phyloP scores from a whole-genome alignment of 768 basidiomycete species.

The Boletus fagicola region DNA sequence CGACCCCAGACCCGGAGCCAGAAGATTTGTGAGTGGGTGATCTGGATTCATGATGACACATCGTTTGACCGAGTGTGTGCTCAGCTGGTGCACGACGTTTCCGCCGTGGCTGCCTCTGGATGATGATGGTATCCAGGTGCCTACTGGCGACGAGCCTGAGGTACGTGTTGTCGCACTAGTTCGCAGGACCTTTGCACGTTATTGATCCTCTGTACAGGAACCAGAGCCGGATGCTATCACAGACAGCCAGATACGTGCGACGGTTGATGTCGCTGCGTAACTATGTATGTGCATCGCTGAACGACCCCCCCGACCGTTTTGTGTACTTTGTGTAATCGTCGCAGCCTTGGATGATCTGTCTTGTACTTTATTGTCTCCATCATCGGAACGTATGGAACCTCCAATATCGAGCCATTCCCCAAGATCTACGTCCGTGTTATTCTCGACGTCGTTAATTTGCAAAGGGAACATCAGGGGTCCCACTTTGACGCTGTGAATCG shows the following conservation, averaged over 20 bases:
- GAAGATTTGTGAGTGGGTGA: background rate
- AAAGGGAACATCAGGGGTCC: background rate
- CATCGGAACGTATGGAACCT: background rate
- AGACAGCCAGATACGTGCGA: background rate
- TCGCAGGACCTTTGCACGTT: background rate
- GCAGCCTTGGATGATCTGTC: background rate
- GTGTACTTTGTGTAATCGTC: background rate
- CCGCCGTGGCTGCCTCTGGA: background rate
- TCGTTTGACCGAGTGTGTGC: background rate
- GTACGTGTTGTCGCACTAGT: background rate
- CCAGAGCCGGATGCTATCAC: background rate
- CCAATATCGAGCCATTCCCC: background rate
- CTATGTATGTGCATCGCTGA: background rate
- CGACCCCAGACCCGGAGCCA: background rate
- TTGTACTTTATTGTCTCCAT: background rate
- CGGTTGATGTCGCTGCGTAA: background rate
- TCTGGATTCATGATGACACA: background rate
- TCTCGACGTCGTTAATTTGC: background rate
- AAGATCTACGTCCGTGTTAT: background rate
- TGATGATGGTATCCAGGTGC: background rate
- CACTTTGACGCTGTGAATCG: background rate
- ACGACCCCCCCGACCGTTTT: background rate
- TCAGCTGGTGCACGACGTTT: background rate
- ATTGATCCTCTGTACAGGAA: background rate
- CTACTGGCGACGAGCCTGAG: background rate